Base-by-base conservation (phyloP, 192 early-diverging fungal species). In the Paraglomus brasilianum region DNA sequence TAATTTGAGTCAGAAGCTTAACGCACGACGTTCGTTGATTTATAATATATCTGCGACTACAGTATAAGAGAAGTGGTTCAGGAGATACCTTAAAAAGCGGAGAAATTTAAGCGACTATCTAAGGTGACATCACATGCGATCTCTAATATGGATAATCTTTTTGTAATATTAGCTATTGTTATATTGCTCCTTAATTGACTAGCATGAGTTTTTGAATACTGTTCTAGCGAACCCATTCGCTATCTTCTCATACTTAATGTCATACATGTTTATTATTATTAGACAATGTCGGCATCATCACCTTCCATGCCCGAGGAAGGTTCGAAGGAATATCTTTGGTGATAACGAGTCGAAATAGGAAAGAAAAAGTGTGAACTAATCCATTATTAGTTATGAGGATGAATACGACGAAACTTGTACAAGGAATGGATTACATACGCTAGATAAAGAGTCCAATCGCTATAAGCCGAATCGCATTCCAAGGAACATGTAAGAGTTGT, bases 341-440 rank as follows among this genome's bases (percentile, higher is more conserved):
- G 88, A 90, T 45, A 95, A 98, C 72, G 92, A 93, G 84, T 96
- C 9, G 92, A 96, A 76, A 73, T 81, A 36, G 82, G 85, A 61
- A 97, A 95, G 76, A 82, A 84, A 66, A 76, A 80, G 82, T 90
- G 75, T 48, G 82, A 64, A 11, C 14, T 8, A n/a, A 2, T 24
- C 17, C 46, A 22, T 22, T 43, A 42, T 15, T 48, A 48, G 52
- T 1, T 89, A 93, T 39, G 93, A 94, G 21, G 91, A 94, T 69
- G 92, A 96, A 75, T 92, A 93, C 66, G 95, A 97, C 74, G 95
- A 96, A 71, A 91, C 92, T 15, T 44, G 83, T 80, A 15, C 80
- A 82, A 9, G 81, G 80, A 2, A 75, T 2, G 86, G 86, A 42
- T 75, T 83, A 22, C 80, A 66, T 51, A 62, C 77, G 40, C 67